Conservation (phyloP, 2,329 filamentous ascomycete genomes). For the Gliomastix tumulicola region DNA sequence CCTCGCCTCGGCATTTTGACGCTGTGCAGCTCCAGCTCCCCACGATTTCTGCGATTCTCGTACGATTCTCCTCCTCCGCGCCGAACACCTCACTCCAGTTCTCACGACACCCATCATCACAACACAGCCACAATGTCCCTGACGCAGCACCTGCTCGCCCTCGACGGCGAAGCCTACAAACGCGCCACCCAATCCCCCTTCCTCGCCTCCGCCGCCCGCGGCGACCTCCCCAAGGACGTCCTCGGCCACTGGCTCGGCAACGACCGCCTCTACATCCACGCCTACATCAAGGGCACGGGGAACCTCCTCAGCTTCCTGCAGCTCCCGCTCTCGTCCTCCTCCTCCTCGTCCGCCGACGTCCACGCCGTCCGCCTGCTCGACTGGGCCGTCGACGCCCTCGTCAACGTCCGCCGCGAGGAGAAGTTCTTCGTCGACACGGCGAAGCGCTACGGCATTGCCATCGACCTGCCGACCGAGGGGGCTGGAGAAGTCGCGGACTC, state of each 20-base stretch:
- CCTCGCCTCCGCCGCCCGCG: conserved; percentile 56
- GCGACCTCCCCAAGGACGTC: conserved; percentile 46
- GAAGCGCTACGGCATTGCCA: conserved; percentile 46
- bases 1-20: too few species aligned
- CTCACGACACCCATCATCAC: too few species aligned
- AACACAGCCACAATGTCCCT: conserved; percentile 28
- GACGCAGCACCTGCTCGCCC: conserved; percentile 48
- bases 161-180: conserved; percentile 36
- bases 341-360: not conserved
- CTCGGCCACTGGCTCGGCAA: conserved; percentile 65
- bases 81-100: too few species aligned
- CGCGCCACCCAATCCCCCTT: conserved; percentile 61
- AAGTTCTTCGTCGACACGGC: conserved; percentile 61
- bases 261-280: conserved; percentile 64
- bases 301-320: conserved; percentile 55
- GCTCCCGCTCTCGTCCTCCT: conserved; percentile 6
- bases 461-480: conserved; percentile 25
- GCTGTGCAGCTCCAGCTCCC: too few species aligned
- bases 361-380: conserved; percentile 35
- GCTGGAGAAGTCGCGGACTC: conserved; percentile 15
- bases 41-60: too few species aligned
- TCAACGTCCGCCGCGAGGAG: conserved; percentile 61
- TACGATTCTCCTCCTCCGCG: too few species aligned
- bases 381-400: conserved; percentile 56
- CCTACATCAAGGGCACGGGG: conserved; percentile 62